Base-by-base conservation (phyloP, 306 rosid genomes). In the Castanea mollissima region DNA sequence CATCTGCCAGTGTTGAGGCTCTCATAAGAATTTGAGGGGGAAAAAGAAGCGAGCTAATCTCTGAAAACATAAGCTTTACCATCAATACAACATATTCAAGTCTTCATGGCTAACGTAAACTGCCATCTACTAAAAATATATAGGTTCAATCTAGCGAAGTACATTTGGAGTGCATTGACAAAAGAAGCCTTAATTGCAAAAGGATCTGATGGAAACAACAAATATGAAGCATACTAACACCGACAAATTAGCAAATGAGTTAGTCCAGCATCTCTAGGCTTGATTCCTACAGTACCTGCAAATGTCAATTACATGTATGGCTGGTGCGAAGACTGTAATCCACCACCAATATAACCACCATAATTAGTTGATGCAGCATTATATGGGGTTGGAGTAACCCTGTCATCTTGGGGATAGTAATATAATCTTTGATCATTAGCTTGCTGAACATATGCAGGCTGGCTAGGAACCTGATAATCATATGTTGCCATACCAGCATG, bases 241-340 rank as follows among this genome's bases (percentile, higher is more conserved):
- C 11, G 6, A n/a, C 38, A 34, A 52, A 51, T 32, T 18, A 51
- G 49, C 68, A 35, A 63, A 65, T 41, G 60, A 38, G 46, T 80
- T 79, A 83, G 67, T 29, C 23, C 71, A 14, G 55, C 74, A 57
- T 27, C 57, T 49, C 69, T 73, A 79, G 80, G 75, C 69, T 73
- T 16, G 23, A 38, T 76, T 69, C 56, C 74, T 29, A 55, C 31
- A 35, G 78, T 27, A 65, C 64, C 69, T 34, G 70, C 72, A 59
- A 46, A 76, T 31, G 55, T 44, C 51, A 55, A 16, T 86, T 84
- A 92, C 87, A 88, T 88, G 64, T 86, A 88, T 29, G 91, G 92
- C 63, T 83, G 89, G 79, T 86, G 86, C 10, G 88, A 81, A 74
- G 94, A 69, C 74, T 84, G 97, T 79, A 92, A 74, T 74, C 90